Evolutionary conservation across 257 asterid species (phyloP), one percentile per base, ranked within the genome.

Genomic region (Capsicum chinense): DNA sequence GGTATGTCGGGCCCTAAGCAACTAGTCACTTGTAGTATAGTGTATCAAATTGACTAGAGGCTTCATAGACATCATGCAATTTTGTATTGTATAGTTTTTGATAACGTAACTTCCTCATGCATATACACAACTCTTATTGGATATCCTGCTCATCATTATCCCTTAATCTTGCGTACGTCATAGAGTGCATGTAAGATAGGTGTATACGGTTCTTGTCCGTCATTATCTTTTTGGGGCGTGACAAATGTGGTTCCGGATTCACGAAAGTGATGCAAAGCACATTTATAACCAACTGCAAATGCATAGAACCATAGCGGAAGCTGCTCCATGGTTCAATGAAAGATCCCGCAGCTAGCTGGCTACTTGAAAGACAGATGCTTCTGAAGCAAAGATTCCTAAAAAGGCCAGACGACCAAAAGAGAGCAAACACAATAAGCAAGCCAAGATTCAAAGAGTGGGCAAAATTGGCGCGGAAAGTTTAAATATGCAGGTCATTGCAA

Each of bases 341-440:
- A 84, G 89, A 79, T 79, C 63, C 87, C 26, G 84, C 92, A 56
- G 89, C 33, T 26, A 26, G 33, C 85, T 47, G 80, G 89, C 60
- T 87, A 88, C 69, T 54, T 86, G 52, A 84, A 59, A 42, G 48
- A 80, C 89, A 74, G 95, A 93, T 83, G 83, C 90, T 79, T 83
- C 93, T 12, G 93, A 88, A 83, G 86, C 87, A 69, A 85, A 83
- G 66, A 94, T 91, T 78, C 90, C 93, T 17, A 85, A 89, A 87
- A 91, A 89, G 89, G 92, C 88, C 50, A 88, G 90, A 90, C 95
- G 87, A 79, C 85, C 88, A 4, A 92, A 86, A 86, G 94, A 92
- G 6, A 90, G 91, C 78, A 92, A 86, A 81, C 73, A 64, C 17
- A 80, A 88, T 5, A 92, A 89, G 86, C 84, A 94, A 54, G 79